Evolutionary conservation across 257 asterid genomes (phyloP).

Genomic region (Fraxinus cuspidata): DNA sequence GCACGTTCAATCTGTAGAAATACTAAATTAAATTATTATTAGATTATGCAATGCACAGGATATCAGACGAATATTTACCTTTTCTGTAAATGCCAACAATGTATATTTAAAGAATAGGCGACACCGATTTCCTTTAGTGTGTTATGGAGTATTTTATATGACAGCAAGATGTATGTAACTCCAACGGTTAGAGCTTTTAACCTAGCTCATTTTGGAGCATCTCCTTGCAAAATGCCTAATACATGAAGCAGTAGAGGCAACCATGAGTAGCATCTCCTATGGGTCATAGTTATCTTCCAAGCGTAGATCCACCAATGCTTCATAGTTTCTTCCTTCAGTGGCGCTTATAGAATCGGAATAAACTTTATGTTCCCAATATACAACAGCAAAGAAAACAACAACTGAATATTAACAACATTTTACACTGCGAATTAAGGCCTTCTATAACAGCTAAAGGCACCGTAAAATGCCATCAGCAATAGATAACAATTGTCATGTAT

Average conservation of each 20-base stretch:
- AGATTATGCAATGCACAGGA: no score
- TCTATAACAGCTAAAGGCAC: background rate
- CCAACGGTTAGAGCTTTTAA: background rate
- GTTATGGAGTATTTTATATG: no score
- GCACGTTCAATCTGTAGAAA: no score
- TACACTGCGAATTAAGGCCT: background rate
- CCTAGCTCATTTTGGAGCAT: constrained; percentile 95
- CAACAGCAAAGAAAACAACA: background rate
- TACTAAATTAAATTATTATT: no score
- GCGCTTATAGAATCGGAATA: constrained; percentile 56
- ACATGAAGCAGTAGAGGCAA: constrained; percentile 70
- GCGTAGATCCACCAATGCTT: constrained; percentile 70
- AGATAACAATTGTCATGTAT: background rate
- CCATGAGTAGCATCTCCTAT: constrained; percentile 72
- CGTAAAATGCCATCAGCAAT: no score
- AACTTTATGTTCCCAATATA: constrained; percentile 52
- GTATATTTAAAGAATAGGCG: no score
- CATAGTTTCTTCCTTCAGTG: constrained; percentile 60
- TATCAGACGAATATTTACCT: no score
- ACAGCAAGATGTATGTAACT: no score
- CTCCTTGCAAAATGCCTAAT: constrained; percentile 76
- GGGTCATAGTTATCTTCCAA: constrained; percentile 58
- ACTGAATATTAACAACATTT: background rate
- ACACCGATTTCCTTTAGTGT: no score
- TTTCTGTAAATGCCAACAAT: no score